A percentile compares a stretch with the other conserved stretches of the same genome.
Conservation (phyloP, 148 eudicot species). For the Vaccinium darrowii region DNA sequence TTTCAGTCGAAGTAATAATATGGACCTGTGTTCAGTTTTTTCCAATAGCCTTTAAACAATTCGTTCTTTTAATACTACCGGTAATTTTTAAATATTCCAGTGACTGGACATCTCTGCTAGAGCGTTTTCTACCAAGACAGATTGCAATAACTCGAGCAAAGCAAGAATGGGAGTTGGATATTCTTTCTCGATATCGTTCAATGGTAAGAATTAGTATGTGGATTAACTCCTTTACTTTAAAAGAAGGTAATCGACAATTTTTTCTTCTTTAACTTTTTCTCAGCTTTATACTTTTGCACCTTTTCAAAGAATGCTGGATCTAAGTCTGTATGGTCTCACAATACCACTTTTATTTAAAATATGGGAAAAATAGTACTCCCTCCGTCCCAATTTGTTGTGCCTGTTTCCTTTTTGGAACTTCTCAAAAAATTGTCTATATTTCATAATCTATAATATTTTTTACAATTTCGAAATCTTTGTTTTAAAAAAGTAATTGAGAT, state of each 20-base stretch:
- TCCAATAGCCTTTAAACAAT: neutral
- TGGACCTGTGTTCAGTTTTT: neutral
- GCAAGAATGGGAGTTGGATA: slow-evolving; percentile 88
- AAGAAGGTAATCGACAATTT: neutral
- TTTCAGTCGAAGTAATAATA: neutral
- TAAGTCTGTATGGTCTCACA: neutral
- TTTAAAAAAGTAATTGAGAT: too few species aligned
- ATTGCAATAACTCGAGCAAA: slow-evolving; percentile 88
- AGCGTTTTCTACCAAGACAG: slow-evolving; percentile 88
- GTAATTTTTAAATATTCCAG: slow-evolving; percentile 33
- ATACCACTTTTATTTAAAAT: neutral
- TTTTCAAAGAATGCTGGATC: neutral
- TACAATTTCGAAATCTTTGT: too few species aligned
- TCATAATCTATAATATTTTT: too few species aligned
- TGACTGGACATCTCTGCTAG: slow-evolving; percentile 92
- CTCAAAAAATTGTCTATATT: too few species aligned
- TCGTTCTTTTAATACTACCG: neutral
- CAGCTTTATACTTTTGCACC: neutral
- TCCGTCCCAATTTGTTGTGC: too few species aligned
- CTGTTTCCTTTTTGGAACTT: too few species aligned
- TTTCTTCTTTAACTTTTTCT: neutral
- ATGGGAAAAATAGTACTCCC: neutral
- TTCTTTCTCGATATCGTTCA: slow-evolving; percentile 73
- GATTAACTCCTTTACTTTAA: neutral
- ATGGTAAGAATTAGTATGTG: slow-evolving; percentile 50